phyloP scores from a whole-genome alignment of 257 asterid species.

The Asclepias syriaca region DNA sequence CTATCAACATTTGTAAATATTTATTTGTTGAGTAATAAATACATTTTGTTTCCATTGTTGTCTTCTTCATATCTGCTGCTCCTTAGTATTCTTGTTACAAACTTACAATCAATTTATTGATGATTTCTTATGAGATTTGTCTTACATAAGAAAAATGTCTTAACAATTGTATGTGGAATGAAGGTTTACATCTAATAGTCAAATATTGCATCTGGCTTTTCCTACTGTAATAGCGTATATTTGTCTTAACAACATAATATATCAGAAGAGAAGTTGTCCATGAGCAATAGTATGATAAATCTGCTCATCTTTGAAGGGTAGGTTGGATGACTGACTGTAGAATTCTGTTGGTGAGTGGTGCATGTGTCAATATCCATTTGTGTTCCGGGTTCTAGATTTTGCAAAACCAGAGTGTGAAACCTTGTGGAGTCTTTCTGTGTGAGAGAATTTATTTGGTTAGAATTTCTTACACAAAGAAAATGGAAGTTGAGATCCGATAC shows the following conservation, averaged over 20 bases:
- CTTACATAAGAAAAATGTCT: background rate
- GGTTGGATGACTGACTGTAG: slow-evolving; percentile 14
- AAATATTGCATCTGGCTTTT: background rate
- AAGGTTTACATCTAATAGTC: slow-evolving; percentile 12
- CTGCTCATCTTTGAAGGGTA: slow-evolving; percentile 14
- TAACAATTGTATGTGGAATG: background rate
- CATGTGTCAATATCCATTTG: no score
- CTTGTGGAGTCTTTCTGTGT: background rate
- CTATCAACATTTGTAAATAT: slow-evolving; percentile 1
- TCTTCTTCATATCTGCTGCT: background rate
- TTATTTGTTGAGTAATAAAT: slow-evolving; percentile 3
- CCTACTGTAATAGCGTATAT: background rate
- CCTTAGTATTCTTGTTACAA: background rate
- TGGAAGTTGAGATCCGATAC: slow-evolving; percentile 5
- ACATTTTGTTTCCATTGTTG: background rate
- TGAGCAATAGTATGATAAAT: background rate
- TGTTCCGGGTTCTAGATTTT: no score
- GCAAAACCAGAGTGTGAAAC: background rate
- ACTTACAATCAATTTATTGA: no score
- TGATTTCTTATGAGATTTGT: no score
- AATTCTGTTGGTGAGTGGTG: no score
- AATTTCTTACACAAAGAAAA: slow-evolving; percentile 11
- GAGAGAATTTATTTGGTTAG: background rate
- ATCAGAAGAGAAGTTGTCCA: background rate
- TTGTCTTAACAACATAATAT: background rate